These are phyloP conservation scores for Fusarium humuli DNA, from an alignment of 2,329 filamentous ascomycete genomes.

Conservation along the genomic window DNA sequence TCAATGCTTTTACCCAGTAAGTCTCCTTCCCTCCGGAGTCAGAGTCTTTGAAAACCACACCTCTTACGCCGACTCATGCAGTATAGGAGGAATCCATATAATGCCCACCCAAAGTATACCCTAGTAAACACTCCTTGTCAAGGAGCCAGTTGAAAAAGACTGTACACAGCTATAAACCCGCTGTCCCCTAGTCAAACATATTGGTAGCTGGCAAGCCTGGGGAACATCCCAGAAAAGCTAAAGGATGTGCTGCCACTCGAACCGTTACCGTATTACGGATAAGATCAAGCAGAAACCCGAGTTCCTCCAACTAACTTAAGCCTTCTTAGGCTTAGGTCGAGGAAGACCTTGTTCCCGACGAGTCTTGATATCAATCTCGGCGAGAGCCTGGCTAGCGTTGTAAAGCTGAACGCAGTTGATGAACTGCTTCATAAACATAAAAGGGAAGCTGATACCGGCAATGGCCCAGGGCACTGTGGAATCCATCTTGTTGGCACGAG, in stretches of 20 bases:
- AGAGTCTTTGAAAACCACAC: slow-evolving; percentile 39
- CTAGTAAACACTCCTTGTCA: slow-evolving; percentile 32
- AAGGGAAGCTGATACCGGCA: slow-evolving; percentile 80
- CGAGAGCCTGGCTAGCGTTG: slow-evolving; percentile 91
- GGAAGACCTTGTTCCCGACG: slow-evolving; percentile 67
- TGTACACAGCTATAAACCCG: slow-evolving; percentile 11
- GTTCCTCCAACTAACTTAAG: slow-evolving; percentile 36
- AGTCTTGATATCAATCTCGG: slow-evolving; percentile 84
- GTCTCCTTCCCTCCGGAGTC: slow-evolving; percentile 40
- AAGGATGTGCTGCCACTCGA: neutral
- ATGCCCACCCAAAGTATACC: slow-evolving; percentile 36
- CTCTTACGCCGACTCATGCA: slow-evolving; percentile 49
- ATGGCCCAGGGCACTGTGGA: slow-evolving; percentile 76
- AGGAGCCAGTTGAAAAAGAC: slow-evolving; percentile 34
- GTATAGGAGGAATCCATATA: slow-evolving; percentile 30
- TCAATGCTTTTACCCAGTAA: slow-evolving; percentile 37
- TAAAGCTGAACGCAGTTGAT: slow-evolving; percentile 95
- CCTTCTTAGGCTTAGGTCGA: slow-evolving; percentile 54
- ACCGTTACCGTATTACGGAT: neutral
- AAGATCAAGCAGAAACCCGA: neutral
- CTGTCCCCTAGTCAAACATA: slow-evolving; percentile 16
- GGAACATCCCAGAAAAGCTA: neutral
- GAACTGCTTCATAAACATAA: slow-evolving; percentile 92
- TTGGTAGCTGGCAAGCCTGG: neutral
- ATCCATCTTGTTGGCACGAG: slow-evolving; percentile 92